Base-by-base conservation (phyloP, 768 basidiomycete species). In the Auriscalpium microsporum region DNA sequence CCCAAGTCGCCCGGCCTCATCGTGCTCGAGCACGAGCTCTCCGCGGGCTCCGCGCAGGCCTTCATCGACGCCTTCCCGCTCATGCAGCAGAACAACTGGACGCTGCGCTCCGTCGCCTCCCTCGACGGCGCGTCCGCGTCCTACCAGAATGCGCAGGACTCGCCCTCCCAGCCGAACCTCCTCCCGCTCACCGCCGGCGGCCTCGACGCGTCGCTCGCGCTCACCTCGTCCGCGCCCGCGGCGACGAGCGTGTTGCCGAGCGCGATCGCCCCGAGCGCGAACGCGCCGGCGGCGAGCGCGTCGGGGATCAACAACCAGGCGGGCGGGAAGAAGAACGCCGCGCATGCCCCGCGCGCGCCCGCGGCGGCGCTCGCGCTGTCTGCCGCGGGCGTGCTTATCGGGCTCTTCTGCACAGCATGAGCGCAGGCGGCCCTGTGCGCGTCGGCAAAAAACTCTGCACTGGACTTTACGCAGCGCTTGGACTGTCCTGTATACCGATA, bases 21-120 rank as follows among this genome's bases (percentile, higher is more conserved):
- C 58, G 75, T 90, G 53, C 77, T 96, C 56, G 87, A 95, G 67
- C 94, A 97, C 69, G 94, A 96, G 70, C 72, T 86, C 21, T 77
- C 75, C 35, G 70, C 79, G 45, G 66, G 72, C 59, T 73, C 84
- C 35, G 83, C 91, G 19, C 61, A 73, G 38, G 80, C 81, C 4
- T 94, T 94, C 70, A 81, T 86, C 0, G 70, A 72, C 44, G 78
- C 78, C 8, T 90, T 78, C 67, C 82, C 85, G 3, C 57, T 80
- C 40, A 82, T 93, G 68, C 72, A 74, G 58, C 62, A 74, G 5
- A 82, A 84, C 60, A 84, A 83, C 10, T 97, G 94, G 94, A 76
- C 77, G 36, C 73, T 82, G 33, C 70, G 72, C 40, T 84, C 83
- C 48, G 71, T 87, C 47, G 77, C 82, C 9, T 61, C 61, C 52